phyloP scores from a whole-genome alignment of 2,329 filamentous ascomycete species.

The Alternaria triticimaculans region DNA sequence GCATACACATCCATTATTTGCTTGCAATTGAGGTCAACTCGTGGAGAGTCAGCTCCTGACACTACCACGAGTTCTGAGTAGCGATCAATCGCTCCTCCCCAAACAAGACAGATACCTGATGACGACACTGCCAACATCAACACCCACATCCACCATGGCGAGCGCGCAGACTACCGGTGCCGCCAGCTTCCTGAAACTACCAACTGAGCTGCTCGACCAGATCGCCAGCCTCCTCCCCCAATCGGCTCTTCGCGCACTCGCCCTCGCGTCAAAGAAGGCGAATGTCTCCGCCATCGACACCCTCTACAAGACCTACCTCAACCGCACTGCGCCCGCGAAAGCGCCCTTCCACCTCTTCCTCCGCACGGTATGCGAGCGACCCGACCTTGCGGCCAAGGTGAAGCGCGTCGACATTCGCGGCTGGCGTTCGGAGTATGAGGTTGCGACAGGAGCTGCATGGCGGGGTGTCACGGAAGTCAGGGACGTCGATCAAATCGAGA shows the following conservation, averaged over 20 bases:
- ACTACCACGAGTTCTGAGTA: neutral
- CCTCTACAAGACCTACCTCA: constrained; percentile 2
- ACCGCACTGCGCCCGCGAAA: neutral
- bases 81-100: neutral
- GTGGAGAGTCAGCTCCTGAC: neutral
- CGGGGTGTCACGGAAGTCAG: neutral
- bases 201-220: constrained; percentile 1
- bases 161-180: neutral
- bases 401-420: constrained; percentile 11
- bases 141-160: neutral
- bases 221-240: neutral
- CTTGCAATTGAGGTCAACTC: neutral
- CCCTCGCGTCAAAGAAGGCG: neutral
- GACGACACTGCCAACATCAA: neutral
- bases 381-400: constrained; percentile 3
- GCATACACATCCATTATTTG: neutral
- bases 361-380: neutral
- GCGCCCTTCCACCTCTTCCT: constrained; percentile 3
- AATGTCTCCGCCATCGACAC: neutral
- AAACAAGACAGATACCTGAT: neutral
- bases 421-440: constrained; percentile 15
- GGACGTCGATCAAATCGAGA: neutral
- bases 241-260: neutral
- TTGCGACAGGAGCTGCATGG: constrained; percentile 5
- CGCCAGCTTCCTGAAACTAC: neutral